These are phyloP conservation scores for Jatropha curcas DNA, from an alignment of 345 rosid species.

Conservation along the genomic window DNA sequence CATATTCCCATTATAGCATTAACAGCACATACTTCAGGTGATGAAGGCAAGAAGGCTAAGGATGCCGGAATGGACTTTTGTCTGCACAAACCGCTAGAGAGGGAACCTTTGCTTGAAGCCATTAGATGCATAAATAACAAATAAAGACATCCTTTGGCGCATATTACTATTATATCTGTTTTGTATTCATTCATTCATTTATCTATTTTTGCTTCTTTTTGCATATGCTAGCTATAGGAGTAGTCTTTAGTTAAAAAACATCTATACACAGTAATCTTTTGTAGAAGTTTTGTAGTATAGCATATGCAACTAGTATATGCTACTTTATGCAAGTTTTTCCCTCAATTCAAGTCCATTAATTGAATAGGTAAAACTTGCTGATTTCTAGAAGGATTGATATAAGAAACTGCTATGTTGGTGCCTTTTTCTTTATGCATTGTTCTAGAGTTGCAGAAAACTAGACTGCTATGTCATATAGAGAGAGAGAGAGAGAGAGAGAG, in stretches of 20 bases:
- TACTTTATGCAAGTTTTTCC: not conserved
- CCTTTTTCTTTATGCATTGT: too few species aligned
- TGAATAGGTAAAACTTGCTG: not conserved
- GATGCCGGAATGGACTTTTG: constrained; percentile 29
- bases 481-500: not conserved
- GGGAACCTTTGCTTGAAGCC: not conserved
- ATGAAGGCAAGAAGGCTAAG: not conserved
- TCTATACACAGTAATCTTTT: too few species aligned
- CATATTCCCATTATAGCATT: constrained; percentile 25
- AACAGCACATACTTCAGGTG: constrained; percentile 18
- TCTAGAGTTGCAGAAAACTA: too few species aligned
- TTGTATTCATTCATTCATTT: too few species aligned
- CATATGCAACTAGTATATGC: not conserved
- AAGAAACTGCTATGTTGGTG: too few species aligned
- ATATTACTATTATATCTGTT: not conserved
- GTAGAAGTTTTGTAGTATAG: too few species aligned
- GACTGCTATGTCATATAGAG: too few species aligned
- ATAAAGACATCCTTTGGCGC: not conserved
- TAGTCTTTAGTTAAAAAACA: too few species aligned
- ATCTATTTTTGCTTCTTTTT: too few species aligned
- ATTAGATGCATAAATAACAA: not conserved
- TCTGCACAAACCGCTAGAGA: constrained; percentile 12
- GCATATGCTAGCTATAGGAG: not conserved
- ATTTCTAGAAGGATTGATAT: too few species aligned
- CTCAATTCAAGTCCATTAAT: not conserved